Evolutionary conservation across 331 rosid species (phyloP).

Genomic region (Arachis monticola): DNA sequence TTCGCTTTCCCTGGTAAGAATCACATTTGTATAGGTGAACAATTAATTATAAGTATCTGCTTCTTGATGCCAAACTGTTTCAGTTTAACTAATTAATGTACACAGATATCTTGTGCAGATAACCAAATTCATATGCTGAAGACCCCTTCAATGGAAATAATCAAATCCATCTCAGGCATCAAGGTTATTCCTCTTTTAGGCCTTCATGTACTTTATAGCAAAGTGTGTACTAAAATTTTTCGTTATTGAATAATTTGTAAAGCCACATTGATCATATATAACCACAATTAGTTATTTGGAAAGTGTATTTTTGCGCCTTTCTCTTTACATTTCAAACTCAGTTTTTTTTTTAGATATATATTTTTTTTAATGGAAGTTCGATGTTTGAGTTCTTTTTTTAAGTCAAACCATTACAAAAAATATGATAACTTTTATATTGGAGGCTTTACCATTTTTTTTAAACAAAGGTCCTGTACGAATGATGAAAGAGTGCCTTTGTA

Average conservation of each 20-base stretch:
- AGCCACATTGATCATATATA: no score
- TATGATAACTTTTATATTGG: conserved; percentile 18
- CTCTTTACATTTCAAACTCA: no score
- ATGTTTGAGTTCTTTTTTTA: no score
- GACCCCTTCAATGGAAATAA: conserved; percentile 85
- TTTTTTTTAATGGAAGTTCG: no score
- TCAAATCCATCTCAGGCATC: conserved; percentile 89
- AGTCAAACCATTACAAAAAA: no score
- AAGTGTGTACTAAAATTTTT: conserved; percentile 20
- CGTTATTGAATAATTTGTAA: no score
- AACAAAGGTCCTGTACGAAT: neutral
- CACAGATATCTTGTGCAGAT: conserved; percentile 93
- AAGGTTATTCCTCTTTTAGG: conserved; percentile 59
- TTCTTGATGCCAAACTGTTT: conserved; percentile 31
- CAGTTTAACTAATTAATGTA: conserved; percentile 57
- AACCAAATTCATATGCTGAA: conserved; percentile 83
- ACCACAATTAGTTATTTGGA: no score
- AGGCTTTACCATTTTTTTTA: neutral
- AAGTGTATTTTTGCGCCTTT: no score
- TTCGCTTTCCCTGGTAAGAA: conserved; percentile 75
- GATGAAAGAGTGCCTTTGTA: neutral
- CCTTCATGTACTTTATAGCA: conserved; percentile 11
- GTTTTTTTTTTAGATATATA: no score
- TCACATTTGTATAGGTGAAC: conserved; percentile 23
- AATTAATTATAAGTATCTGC: conserved; percentile 4